Base-by-base conservation (phyloP, 2,329 filamentous ascomycete species). In the Apiospora rasikravindrae region DNA sequence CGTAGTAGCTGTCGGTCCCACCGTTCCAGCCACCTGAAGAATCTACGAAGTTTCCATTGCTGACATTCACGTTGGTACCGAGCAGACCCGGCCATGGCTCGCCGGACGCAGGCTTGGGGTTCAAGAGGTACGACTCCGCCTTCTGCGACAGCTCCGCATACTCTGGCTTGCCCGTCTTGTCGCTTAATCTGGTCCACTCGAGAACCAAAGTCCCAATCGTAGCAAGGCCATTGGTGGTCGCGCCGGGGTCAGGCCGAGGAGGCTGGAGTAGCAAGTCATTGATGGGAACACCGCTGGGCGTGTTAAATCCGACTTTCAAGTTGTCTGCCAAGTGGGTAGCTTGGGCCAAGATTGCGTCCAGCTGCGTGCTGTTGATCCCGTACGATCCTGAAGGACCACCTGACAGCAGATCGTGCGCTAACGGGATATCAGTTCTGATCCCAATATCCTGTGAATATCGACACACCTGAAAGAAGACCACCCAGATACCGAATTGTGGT, bases 401-500 rank as follows among this genome's bases (percentile, higher is more conserved):
- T 0, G 85, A 91, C 67, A 97, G 84, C 68, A 98, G 86, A 79
- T 94, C 92, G 76, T 93, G 92, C 4, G 86, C 89, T 90, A n/a
- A 64, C 47, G 16, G 75, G 19, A n/a, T 49, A 16, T 69, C 42
- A 69, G 26, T 69, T n/a, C 26, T 7, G 19, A 16, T 29, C 13
- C 44, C 29, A 33, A 47, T 26, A 24, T 14, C 8, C 33, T 37
- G 2, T 14, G 19, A 2, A 8, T 37, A 3, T 44, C 16, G 11
- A 37, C 2, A 4, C 51, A 88, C 91, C 93, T 2, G 94, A 93
- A 11, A 98, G 79, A 77, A 98, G 86, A 22, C 94, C 95, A 13
- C 90, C 95, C 0, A 98, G 84, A 77, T 97, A 97, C 40, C 95
- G 91, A 78, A 98, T 97, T 0, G 94, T 98, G 0, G 94, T 97